Evolutionary conservation across 1,284 basidiomycete species (phyloP), one percentile per base, ranked within the genome.

Genomic region (Phlebopus sp.): DNA sequence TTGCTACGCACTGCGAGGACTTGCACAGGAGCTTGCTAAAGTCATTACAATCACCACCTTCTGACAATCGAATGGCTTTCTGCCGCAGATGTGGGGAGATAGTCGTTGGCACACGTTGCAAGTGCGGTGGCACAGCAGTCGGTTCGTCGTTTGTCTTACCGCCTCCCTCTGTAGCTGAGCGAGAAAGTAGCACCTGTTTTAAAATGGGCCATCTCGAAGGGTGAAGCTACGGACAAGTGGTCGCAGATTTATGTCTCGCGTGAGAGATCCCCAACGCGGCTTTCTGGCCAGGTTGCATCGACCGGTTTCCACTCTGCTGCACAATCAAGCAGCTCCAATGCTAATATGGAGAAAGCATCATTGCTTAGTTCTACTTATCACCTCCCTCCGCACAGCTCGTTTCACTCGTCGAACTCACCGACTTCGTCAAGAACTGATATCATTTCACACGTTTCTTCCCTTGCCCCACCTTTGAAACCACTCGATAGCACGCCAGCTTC

Each of bases 1-100:
- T n/a, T n/a, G n/a, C n/a, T 48, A 29, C 23, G 10, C n/a, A 18
- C 18, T 14, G 19, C 17, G 29, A 21, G 27, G 17, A 30, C 29
- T 47, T 31, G 21, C 19, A 14, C 27, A 29, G 5, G 27, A 29
- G 4, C 27, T 29, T 29, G 23, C 14, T 17, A 21, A 32, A 41
- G 34, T 44, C 32, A 21, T 32, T 37, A 15, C 13, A 6, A 15
- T 21, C 18, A 5, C 13, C 29, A 31, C 4, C 27, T 25, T 19
- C 27, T 32, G 15, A 21, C 37, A 38, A 42, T 54, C 38, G 19
- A 23, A 90, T 90, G 87, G 85, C 83, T 21, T 90, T 90, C 57
- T 90, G 88, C 68, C 76, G 85, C 53, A 75, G 85, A 65, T 90
- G 87, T 57, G 88, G 87, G 52, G 84, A 90, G 54, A 89, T 90